A percentile compares a stretch with the other conserved stretches of the same genome.
phyloP scores from a whole-genome alignment of 441 rosid genomes.

The Macaranga tanarius region DNA sequence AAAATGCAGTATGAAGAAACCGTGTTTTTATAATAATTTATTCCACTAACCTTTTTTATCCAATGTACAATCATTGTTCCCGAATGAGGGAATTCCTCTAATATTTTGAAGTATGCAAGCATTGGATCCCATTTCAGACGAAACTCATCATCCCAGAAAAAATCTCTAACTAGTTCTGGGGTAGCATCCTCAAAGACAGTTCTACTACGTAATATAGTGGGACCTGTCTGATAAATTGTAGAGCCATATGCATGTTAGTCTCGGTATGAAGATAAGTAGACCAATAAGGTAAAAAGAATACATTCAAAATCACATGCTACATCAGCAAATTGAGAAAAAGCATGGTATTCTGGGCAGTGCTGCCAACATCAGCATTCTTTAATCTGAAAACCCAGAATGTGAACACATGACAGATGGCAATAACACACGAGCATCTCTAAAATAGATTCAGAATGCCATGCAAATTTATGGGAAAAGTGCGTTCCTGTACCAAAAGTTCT shows the following conservation, averaged over 20 bases:
- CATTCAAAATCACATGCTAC: constrained; percentile 7
- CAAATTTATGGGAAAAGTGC: not conserved
- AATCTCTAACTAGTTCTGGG: constrained; percentile 80
- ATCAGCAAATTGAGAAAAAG: constrained; percentile 5
- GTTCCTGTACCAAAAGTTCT: not conserved
- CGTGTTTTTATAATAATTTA: constrained; percentile 12
- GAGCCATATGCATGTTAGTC: not conserved
- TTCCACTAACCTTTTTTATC: constrained; percentile 65
- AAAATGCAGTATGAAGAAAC: constrained; percentile 12
- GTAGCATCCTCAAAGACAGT: constrained; percentile 90
- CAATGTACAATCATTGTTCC: constrained; percentile 75
- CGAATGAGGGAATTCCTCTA: constrained; percentile 65
- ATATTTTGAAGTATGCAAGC: constrained; percentile 68
- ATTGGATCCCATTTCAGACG: constrained; percentile 94
- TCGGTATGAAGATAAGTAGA: constrained; percentile 3
- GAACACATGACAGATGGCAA: constrained; percentile 1
- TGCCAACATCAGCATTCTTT: not conserved
- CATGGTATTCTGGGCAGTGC: not conserved
- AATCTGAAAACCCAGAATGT: not conserved
- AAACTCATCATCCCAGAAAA: constrained; percentile 98
- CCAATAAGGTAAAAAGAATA: constrained; percentile 3
- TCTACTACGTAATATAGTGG: constrained; percentile 62
- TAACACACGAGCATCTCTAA: not conserved
- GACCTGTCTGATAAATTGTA: constrained; percentile 58
- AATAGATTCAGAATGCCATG: not conserved